A percentile compares a stretch with the other conserved stretches of the same genome.
These are phyloP conservation scores for Sporobolomyces roseus DNA, from an alignment of 768 basidiomycete genomes.

Conservation along the genomic window DNA sequence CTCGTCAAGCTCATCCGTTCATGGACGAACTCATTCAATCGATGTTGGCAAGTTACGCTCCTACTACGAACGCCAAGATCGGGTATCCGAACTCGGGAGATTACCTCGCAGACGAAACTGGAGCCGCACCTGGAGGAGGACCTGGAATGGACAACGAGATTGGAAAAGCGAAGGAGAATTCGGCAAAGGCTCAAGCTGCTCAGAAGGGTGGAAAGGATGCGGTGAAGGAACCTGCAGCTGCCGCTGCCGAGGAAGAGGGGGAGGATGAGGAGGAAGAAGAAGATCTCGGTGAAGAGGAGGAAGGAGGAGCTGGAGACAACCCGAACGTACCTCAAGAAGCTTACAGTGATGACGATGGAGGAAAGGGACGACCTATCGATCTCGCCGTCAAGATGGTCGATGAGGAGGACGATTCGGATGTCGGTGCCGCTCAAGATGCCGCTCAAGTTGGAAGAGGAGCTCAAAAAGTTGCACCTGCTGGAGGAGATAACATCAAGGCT, in stretches of 20 bases:
- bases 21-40: constrained; percentile 44
- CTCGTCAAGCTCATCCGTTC: constrained; percentile 42
- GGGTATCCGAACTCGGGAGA: constrained; percentile 43
- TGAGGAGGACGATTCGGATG: constrained; percentile 48
- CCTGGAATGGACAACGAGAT: constrained; percentile 34
- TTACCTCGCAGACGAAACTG: constrained; percentile 43
- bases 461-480: constrained; percentile 33
- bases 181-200: too few relatives aligned
- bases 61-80: constrained; percentile 22
- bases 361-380: constrained; percentile 40
- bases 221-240: not conserved
- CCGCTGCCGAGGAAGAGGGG: not conserved
- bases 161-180: constrained; percentile 7
- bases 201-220: not conserved
- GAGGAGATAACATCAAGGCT: constrained; percentile 50
- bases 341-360: constrained; percentile 40
- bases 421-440: constrained; percentile 22
- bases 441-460: constrained; percentile 23
- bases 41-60: constrained; percentile 37
- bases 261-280: constrained; percentile 22
- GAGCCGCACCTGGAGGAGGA: constrained; percentile 33
- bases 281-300: constrained; percentile 49
- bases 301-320: constrained; percentile 53
- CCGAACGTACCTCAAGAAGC: constrained; percentile 37
- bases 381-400: constrained; percentile 40